Percentiles rank a stretch among this genome's conserved stretches.
phyloP scores from a whole-genome alignment of 2,329 filamentous ascomycete species.

The Microascus cirrosus region DNA sequence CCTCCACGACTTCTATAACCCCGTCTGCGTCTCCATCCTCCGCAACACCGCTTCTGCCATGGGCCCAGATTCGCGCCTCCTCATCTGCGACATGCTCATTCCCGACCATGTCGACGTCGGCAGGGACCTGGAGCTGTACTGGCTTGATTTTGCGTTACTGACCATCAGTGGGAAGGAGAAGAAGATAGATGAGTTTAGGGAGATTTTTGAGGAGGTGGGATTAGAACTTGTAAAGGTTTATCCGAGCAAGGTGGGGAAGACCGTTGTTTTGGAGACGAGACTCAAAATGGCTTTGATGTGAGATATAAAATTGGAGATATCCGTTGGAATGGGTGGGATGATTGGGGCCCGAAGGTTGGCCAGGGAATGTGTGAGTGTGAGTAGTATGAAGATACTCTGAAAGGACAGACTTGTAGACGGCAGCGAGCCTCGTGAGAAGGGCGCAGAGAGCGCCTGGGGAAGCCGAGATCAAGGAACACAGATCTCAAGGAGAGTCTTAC shows the following conservation, averaged over 20 bases:
- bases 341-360: too few relatives aligned
- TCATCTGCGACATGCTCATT: conserved; percentile 22
- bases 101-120: conserved; percentile 17
- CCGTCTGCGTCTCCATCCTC: conserved; percentile 17
- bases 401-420: too few relatives aligned
- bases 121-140: conserved; percentile 15
- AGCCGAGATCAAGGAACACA: too few relatives aligned
- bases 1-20: conserved; percentile 19
- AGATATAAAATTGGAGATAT: too few relatives aligned
- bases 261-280: conserved; percentile 19
- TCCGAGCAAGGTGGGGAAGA: conserved; percentile 16
- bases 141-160: conserved; percentile 18
- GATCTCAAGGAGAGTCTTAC: too few relatives aligned
- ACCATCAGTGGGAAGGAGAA: conserved; percentile 20
- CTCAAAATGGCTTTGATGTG: conserved; percentile 12
- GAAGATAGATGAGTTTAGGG: conserved; percentile 16
- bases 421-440: too few relatives aligned
- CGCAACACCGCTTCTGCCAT: conserved; percentile 17
- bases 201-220: conserved; percentile 18
- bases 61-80: conserved; percentile 18
- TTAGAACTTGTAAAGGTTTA: conserved; percentile 21
- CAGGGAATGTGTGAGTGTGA: too few relatives aligned
- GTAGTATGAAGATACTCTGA: too few relatives aligned
- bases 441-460: too few relatives aligned
- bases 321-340: too few relatives aligned